A percentile compares a stretch with the other conserved stretches of the same genome.
phyloP scores from a whole-genome alignment of 2,329 filamentous ascomycete species.

The Madurella mycetomatis region DNA sequence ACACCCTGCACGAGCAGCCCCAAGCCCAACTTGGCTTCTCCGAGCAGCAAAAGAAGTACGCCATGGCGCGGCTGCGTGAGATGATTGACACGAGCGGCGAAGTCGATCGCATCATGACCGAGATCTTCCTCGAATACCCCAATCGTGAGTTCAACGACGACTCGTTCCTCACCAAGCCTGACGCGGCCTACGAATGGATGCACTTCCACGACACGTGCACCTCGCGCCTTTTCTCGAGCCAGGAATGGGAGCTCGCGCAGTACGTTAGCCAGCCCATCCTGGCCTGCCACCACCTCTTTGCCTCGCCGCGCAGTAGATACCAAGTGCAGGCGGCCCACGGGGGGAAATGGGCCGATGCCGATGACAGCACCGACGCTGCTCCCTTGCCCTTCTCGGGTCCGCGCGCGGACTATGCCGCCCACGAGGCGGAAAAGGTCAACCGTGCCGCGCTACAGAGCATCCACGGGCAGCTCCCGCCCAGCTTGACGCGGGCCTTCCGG shows the following conservation, averaged over 20 bases:
- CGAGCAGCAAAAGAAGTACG: conserved; percentile 66
- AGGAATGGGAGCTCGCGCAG: conserved; percentile 87
- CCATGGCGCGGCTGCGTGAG: conserved; percentile 66
- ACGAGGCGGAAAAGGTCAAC: conserved; percentile 77
- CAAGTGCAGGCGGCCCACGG: conserved; percentile 39
- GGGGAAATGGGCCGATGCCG: conserved; percentile 42
- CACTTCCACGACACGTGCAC: conserved; percentile 86
- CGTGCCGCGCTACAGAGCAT: conserved; percentile 67
- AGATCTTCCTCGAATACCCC: conserved; percentile 84
- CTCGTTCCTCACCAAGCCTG: conserved; percentile 81
- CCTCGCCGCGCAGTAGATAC: conserved; percentile 59
- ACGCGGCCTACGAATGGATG: conserved; percentile 87
- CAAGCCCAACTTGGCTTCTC: conserved; percentile 63
- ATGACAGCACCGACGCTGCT: conserved; percentile 48
- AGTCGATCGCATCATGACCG: conserved; percentile 70
- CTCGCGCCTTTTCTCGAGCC: conserved; percentile 70
- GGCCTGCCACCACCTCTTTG: conserved; percentile 88
- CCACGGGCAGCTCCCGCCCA: conserved; percentile 66
- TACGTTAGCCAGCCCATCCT: conserved; percentile 85
- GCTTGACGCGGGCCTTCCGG: conserved; percentile 71
- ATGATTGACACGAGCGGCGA: conserved; percentile 79
- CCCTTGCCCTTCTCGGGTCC: conserved; percentile 75
- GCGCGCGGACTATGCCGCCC: conserved; percentile 73
- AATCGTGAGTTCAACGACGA: conserved; percentile 90
- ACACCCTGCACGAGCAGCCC: conserved; percentile 50